These are phyloP conservation scores for Linderina pennispora DNA, from an alignment of 192 early-diverging fungal genomes.

Conservation along the genomic window DNA sequence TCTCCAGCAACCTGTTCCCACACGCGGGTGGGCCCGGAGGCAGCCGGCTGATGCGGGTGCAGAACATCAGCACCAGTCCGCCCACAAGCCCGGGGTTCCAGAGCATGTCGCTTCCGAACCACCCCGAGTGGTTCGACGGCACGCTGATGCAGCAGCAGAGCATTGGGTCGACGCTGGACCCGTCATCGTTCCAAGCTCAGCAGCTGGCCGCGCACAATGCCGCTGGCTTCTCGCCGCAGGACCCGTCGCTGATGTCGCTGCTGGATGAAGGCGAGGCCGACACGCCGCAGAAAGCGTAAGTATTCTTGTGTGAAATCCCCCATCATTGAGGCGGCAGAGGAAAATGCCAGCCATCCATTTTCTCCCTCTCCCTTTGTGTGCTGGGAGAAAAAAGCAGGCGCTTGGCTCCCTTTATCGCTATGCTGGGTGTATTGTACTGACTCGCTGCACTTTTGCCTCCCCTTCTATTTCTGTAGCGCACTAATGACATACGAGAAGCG, in stretches of 20 bases:
- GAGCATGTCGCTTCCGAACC: slow-evolving; percentile 54
- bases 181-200: slow-evolving; percentile 36
- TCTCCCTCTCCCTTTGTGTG: neutral
- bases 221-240: slow-evolving; percentile 39
- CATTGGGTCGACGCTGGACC: slow-evolving; percentile 50
- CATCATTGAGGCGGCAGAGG: too few species aligned
- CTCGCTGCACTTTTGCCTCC: slow-evolving; percentile 3
- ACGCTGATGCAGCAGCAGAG: slow-evolving; percentile 49
- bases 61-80: slow-evolving; percentile 31
- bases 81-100: slow-evolving; percentile 43
- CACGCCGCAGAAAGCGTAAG: slow-evolving; percentile 35
- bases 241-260: slow-evolving; percentile 43
- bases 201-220: slow-evolving; percentile 22
- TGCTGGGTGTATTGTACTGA: too few species aligned
- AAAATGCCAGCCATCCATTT: too few species aligned
- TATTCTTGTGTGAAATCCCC: slow-evolving; percentile 2
- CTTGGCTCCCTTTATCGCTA: too few species aligned
- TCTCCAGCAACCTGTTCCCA: slow-evolving; percentile 33
- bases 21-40: slow-evolving; percentile 28
- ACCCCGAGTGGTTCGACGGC: slow-evolving; percentile 48
- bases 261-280: slow-evolving; percentile 36
- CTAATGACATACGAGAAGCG: slow-evolving; percentile 71
- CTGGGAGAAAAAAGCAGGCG: too few species aligned
- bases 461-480: slow-evolving; percentile 9
- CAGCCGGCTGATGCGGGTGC: slow-evolving; percentile 38